These are phyloP conservation scores for Dispira simplex DNA, from an alignment of 192 early-diverging fungal species.

Conservation along the genomic window DNA sequence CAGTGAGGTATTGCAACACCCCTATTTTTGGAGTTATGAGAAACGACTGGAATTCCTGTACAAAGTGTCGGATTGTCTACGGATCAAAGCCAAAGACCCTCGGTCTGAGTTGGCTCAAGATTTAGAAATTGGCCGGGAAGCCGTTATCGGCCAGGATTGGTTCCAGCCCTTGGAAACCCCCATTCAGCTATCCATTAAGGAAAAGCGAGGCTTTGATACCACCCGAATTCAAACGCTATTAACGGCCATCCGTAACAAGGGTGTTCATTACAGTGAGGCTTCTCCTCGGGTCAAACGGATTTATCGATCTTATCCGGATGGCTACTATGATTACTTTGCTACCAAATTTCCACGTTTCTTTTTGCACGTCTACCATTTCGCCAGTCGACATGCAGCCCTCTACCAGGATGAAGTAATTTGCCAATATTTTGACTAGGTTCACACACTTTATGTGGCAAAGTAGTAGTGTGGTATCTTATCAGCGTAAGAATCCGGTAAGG, in stretches of 20 bases:
- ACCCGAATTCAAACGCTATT: slow-evolving; percentile 5
- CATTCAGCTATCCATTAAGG: slow-evolving; percentile 8
- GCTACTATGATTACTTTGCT: slow-evolving; percentile 9
- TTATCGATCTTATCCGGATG: slow-evolving; percentile 10
- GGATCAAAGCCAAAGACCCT: slow-evolving; percentile 67
- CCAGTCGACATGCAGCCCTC: background rate
- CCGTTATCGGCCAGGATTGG: slow-evolving; percentile 62
- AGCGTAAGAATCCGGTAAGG: too few species aligned
- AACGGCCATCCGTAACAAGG: slow-evolving; percentile 11
- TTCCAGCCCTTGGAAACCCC: slow-evolving; percentile 44
- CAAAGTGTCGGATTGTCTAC: slow-evolving; percentile 90
- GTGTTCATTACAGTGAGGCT: slow-evolving; percentile 11
- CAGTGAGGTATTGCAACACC: slow-evolving; percentile 64
- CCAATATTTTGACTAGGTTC: slow-evolving; percentile 3
- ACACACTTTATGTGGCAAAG: too few species aligned
- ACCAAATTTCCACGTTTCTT: slow-evolving; percentile 6
- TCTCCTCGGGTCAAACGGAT: slow-evolving; percentile 7
- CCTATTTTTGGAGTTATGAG: slow-evolving; percentile 86
- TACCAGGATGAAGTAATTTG: background rate
- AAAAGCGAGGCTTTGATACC: slow-evolving; percentile 9
- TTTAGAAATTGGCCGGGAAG: slow-evolving; percentile 40
- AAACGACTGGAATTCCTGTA: slow-evolving; percentile 80
- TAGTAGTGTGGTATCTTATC: too few species aligned
- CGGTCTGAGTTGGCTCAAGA: slow-evolving; percentile 42
- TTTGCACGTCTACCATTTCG: slow-evolving; percentile 7